Evolutionary conservation across 129 eudicot genomes (phyloP).

Genomic region (Solidago caesia): DNA sequence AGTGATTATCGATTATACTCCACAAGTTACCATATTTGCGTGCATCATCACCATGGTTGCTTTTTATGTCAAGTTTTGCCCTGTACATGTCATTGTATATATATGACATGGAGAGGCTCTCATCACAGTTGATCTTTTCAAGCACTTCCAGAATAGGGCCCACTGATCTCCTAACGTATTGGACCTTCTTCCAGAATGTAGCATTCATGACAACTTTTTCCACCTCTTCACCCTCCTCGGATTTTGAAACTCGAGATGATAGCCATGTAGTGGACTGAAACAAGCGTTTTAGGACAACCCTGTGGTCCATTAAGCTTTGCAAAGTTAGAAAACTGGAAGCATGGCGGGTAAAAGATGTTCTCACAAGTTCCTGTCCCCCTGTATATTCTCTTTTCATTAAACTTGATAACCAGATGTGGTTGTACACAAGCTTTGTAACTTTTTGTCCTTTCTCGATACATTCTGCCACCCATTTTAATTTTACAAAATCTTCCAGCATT

Average conservation of each 20-base stretch:
- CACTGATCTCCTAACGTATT: constrained; percentile 60
- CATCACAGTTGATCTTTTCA: constrained; percentile 60
- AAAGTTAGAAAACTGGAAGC: constrained; percentile 74
- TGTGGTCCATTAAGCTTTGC: constrained; percentile 67
- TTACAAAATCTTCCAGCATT: constrained; percentile 73
- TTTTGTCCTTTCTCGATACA: constrained; percentile 83
- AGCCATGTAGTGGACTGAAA: constrained; percentile 87
- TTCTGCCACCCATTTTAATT: constrained; percentile 77
- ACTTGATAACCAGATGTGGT: constrained; percentile 63
- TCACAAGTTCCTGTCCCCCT: constrained; percentile 79
- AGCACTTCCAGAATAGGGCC: constrained; percentile 83
- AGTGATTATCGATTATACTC: constrained; percentile 77
- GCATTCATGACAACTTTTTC: constrained; percentile 69
- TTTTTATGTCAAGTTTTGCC: constrained; percentile 79
- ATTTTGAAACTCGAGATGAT: constrained; percentile 69
- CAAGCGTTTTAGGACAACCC: constrained; percentile 69
- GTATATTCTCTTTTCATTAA: constrained; percentile 79
- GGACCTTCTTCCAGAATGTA: constrained; percentile 89
- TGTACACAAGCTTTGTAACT: constrained; percentile 78
- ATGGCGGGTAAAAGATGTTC: constrained; percentile 54
- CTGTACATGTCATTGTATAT: constrained; percentile 77
- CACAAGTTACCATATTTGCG: constrained; percentile 80
- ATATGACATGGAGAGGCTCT: constrained; percentile 65
- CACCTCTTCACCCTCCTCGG: constrained; percentile 81
- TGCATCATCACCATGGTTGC: constrained; percentile 74